Evolutionary conservation across 208 protist genomes (phyloP), one percentile per base, ranked within the genome.

Genomic region (Trypanosoma avium): DNA sequence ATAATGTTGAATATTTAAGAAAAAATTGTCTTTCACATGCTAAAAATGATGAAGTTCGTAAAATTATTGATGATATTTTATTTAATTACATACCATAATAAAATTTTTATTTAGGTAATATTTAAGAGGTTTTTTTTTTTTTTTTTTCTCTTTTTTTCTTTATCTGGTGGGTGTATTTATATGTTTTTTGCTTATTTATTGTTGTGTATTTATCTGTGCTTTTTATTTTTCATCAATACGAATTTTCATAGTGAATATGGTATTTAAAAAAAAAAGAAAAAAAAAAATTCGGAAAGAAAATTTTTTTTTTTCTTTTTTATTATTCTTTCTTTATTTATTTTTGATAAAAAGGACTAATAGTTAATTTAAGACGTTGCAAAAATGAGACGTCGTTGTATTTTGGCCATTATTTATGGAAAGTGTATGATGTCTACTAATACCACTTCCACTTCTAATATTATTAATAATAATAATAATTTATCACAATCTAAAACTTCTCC

Each of bases 1-100:
- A 81, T 22, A 61, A 58, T 15, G 84, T 70, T 0, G 46, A 70
- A 12, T 82, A 75, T 45, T 46, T 92, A n/a, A 59, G 75, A 13
- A 72, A 77, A 12, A 75, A 72, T 1, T 84, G 53, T 46, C 55
- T 88, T 33, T 52, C 67, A 0, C 36, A 64, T 22, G 70, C 77
- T 0, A 86, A 84, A 49, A 73, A 57, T 45, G 60, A 48, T 24
- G 48, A 49, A 21, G 70, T 65, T 24, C 47, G 52, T 13, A 50
- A 56, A 40, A 26, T 61, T 42, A 38, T 70, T n/a, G 59, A 71
- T 53, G 29, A 55, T 0, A 32, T 35, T 30, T 65, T 76, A n/a
- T 45, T 56, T 32, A 33, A 46, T 29, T 59, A 61, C 30, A 22
- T 60, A 35, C 35, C 45, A 29, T 56, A 15, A 61, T 24, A 30